Evolutionary conservation across 169 alveolate genomes (phyloP), one percentile per base, ranked within the genome.

Genomic region (Plasmodium malariae): DNA sequence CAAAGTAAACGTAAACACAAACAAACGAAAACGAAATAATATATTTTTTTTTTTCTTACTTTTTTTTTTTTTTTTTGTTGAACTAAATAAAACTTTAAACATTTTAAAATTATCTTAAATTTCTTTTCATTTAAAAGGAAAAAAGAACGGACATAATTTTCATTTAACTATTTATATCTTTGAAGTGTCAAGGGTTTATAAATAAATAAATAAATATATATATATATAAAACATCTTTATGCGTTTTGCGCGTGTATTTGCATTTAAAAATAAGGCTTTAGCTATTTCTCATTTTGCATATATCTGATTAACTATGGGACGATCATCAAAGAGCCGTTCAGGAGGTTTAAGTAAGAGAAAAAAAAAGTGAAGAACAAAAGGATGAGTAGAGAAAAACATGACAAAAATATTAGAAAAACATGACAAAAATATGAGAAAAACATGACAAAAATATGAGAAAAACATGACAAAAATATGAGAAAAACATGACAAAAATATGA

Each of bases 311-410:
- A 69, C 45, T 21, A 86, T 86, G 92, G 92, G 92, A 55, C 86
- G 92, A 6, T 86, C 92, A 55, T 86, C 92, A 28, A 68, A 59
- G 24, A 37, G 87, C 37, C 92, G 92, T 34, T 86, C 92, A 36
- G 59, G 87, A 45, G 70, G 87, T 51, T 86, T 71, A 69, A 40
- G 92, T 86, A 70, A 86, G 92, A 37, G 34, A n/a, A 28, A 63
- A 45, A 51, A 49, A 60, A 48, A n/a, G n/a, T n/a, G n/a, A n/a
- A n/a, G 9, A 9, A 6, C 5, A 5, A 9, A 40, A 6, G 51
- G 51, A 40, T 6, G 51, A 40, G 43, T 28, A 17, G 54, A 21
- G 3, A 19, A 36, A 19, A 28, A 30, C 71, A n/a, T 12, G 36
- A 34, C 2, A 24, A 24, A 62, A 28, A 11, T 30, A 21, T 17